phyloP scores from a whole-genome alignment of 106 monocot species.

The Dendrobium huoshanense region DNA sequence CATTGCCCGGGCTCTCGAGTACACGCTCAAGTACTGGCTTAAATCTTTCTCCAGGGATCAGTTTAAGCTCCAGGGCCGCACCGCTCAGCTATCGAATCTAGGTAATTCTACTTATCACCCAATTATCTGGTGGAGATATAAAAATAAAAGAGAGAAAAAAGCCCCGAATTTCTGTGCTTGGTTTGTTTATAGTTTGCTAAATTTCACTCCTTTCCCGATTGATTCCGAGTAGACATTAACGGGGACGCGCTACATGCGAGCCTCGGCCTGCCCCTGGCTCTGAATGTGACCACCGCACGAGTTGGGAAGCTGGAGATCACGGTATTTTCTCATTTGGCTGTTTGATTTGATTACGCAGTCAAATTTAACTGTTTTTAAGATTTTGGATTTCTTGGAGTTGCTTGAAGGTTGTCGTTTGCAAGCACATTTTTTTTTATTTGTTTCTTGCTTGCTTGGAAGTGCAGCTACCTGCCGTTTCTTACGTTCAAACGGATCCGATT shows the following conservation, averaged over 20 bases:
- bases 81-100: slow-evolving; percentile 93
- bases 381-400: neutral
- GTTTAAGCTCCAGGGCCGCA: slow-evolving; percentile 98
- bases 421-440: neutral
- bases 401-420: neutral
- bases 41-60: slow-evolving; percentile 97
- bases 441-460: slow-evolving; percentile 13
- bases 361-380: neutral
- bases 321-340: slow-evolving; percentile 23
- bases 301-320: slow-evolving; percentile 96
- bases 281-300: slow-evolving; percentile 74
- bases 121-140: too few relatives aligned
- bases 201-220: slow-evolving; percentile 2
- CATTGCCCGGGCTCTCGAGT: slow-evolving; percentile 86
- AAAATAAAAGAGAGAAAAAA: neutral
- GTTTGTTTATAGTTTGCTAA: neutral
- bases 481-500: slow-evolving; percentile 88
- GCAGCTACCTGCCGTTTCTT: slow-evolving; percentile 92
- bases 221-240: slow-evolving; percentile 66
- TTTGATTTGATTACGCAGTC: neutral
- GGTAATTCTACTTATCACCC: slow-evolving; percentile 25
- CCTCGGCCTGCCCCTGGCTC: slow-evolving; percentile 66
- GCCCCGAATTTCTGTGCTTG: neutral
- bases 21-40: slow-evolving; percentile 99
- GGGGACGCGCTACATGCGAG: slow-evolving; percentile 92